These are phyloP conservation scores for Yarrowia sp. DNA, from an alignment of 805 yeast genomes.

Conservation along the genomic window DNA sequence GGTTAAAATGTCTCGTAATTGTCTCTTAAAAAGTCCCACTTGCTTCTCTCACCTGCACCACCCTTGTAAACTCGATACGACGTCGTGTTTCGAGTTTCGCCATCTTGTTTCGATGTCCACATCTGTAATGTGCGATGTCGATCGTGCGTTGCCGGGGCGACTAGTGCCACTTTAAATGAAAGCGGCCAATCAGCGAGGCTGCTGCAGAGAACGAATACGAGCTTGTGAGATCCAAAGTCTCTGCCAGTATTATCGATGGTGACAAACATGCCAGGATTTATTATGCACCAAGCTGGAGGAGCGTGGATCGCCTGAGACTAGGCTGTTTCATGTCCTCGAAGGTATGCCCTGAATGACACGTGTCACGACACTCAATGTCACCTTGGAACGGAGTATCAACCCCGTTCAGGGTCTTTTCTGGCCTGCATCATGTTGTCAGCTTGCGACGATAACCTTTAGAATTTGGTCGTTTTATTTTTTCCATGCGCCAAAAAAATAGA, in stretches of 20 bases:
- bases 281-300: too few species aligned
- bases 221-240: too few species aligned
- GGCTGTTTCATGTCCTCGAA: too few species aligned
- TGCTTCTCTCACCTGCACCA: too few species aligned
- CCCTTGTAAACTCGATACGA: background rate
- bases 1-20: too few species aligned
- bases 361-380: too few species aligned
- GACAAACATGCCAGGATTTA: too few species aligned
- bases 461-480: background rate
- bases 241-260: too few species aligned
- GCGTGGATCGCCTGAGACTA: too few species aligned
- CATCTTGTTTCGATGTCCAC: background rate
- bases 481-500: background rate
- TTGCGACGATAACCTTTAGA: background rate
- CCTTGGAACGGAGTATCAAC: background rate
- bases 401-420: background rate
- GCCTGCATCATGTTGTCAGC: background rate
- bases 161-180: background rate
- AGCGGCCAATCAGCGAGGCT: background rate
- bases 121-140: background rate
- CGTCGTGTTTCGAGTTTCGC: background rate
- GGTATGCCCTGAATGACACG: too few species aligned
- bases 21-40: too few species aligned
- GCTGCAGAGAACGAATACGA: conserved; percentile 1
- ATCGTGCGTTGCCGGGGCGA: background rate